phyloP scores from a whole-genome alignment of 2,329 filamentous ascomycete genomes.

The Tetracladium maxilliforme region DNA sequence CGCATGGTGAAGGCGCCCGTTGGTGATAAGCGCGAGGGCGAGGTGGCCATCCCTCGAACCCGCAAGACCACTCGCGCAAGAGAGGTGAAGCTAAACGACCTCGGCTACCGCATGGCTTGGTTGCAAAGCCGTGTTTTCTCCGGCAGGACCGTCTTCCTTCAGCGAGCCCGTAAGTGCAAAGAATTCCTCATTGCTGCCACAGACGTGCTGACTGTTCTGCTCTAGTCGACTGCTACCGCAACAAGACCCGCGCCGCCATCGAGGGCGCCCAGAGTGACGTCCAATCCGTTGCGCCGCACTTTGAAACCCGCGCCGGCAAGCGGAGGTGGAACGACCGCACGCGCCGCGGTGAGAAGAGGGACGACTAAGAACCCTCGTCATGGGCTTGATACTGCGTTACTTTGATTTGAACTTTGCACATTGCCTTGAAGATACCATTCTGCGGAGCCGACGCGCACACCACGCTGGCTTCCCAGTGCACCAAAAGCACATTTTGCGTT shows the following conservation, averaged over 20 bases:
- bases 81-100: conserved; percentile 82
- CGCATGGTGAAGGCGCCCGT: conserved; percentile 45
- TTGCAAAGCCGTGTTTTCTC: conserved; percentile 87
- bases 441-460: no score
- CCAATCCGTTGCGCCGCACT: conserved; percentile 62
- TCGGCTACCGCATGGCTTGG: conserved; percentile 95
- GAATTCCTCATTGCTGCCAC: conserved; percentile 3
- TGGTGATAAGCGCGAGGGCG: conserved; percentile 55
- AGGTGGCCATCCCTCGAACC: conserved; percentile 63
- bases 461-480: no score
- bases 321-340: conserved; percentile 52
- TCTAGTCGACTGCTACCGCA: conserved; percentile 83
- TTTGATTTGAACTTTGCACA: no score
- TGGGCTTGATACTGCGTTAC: no score
- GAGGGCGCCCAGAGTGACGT: conserved; percentile 66
- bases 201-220: conserved; percentile 1
- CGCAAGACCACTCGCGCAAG: conserved; percentile 55
- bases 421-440: no score
- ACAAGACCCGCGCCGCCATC: conserved; percentile 76
- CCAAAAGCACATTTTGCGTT: no score
- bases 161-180: conserved; percentile 66
- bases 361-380: conserved; percentile 6
- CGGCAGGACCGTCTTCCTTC: conserved; percentile 72
- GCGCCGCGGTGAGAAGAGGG: conserved; percentile 13
- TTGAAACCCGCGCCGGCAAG: conserved; percentile 80